Base-by-base conservation (phyloP, 225 moss, liverwort and hornwort species). In the Bryum argenteum region DNA sequence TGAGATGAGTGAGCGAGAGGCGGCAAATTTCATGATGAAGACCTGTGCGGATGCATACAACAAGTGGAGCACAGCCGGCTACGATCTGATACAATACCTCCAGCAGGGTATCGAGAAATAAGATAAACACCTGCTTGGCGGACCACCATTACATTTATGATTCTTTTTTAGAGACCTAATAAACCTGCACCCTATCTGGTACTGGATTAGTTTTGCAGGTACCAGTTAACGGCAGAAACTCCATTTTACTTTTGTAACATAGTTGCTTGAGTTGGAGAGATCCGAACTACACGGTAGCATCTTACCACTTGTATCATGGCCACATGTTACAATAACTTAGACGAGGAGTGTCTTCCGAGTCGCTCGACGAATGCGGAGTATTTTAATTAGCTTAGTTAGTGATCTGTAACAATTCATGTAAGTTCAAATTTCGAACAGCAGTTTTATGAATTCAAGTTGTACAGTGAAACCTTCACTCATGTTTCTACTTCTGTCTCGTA, bases 21-120 rank as follows among this genome's bases (percentile, higher is more conserved):
- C 94, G 50, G 94, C 94, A 39, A 94, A 90, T 71, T 94, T 91
- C 66, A 94, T 94, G 94, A 94, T 91, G 67, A 91, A 94, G 82
- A 94, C 91, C 33, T 94, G 94, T 52, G 91, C 86, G 66, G 94
- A 94, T 80, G 91, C 94, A 2, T 94, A 94, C 57, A 94, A 94
- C 65, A 91, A 94, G 73, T 94, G 94, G 94, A 94, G 86, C 71
- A 94, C 94, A 44, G 79, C 94, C 26, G 94, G 94, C 66, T 94
- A 94, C 71, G 94, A 94, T 82, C 72, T 90, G 39, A 94, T 94
- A 67, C 94, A 94, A 75, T 83, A 89, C 63, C 79, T 94, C 11
- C 94, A 94, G 70, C 94, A 94, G 74, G 94, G 94, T 56, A 94
- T 94, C 58, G 94, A 94, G 70, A 84, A 66, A 84, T 84, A 71